Evolutionary conservation across 352 stramenopile genomes (phyloP).

Genomic region (Phytophthora pseudosyringae): DNA sequence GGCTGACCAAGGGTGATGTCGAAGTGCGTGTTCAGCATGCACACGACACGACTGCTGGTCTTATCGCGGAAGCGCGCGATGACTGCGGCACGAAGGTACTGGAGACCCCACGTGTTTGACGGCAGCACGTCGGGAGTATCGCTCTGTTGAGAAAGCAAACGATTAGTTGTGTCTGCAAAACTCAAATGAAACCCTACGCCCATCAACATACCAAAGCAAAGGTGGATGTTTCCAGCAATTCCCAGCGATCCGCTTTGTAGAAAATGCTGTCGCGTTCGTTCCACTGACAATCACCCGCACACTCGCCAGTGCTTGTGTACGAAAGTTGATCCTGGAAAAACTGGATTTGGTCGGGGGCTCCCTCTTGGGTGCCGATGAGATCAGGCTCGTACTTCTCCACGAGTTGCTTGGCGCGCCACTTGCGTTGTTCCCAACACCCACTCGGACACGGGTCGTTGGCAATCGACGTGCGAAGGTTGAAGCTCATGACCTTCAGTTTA

Average conservation of each 20-base stretch:
- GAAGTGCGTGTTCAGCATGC: conserved; percentile 84
- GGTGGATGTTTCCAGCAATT: conserved; percentile 47
- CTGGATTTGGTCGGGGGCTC: conserved; percentile 56
- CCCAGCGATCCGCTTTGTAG: conserved; percentile 51
- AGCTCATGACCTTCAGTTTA: conserved; percentile 68
- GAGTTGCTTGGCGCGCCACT: conserved; percentile 46
- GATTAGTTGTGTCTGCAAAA: neutral
- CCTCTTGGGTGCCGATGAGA: conserved; percentile 74
- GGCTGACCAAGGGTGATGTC: conserved; percentile 64
- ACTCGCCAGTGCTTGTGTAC: conserved; percentile 61
- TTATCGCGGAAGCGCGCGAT: conserved; percentile 61
- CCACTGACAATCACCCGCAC: conserved; percentile 55
- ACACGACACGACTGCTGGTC: conserved; percentile 38
- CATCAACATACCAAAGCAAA: conserved; percentile 62
- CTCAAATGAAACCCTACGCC: neutral
- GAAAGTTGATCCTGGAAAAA: conserved; percentile 55
- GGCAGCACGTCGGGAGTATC: conserved; percentile 59
- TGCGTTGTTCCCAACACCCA: conserved; percentile 71
- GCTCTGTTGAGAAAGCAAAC: conserved; percentile 44
- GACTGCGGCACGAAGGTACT: conserved; percentile 67
- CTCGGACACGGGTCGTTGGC: conserved; percentile 65
- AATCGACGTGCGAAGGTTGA: conserved; percentile 73
- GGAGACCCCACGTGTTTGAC: conserved; percentile 70
- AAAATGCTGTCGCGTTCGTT: conserved; percentile 82
- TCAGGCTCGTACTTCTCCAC: conserved; percentile 57